These are phyloP conservation scores for Cladophialophora exuberans DNA, from an alignment of 2,329 filamentous ascomycete species.

Conservation along the genomic window DNA sequence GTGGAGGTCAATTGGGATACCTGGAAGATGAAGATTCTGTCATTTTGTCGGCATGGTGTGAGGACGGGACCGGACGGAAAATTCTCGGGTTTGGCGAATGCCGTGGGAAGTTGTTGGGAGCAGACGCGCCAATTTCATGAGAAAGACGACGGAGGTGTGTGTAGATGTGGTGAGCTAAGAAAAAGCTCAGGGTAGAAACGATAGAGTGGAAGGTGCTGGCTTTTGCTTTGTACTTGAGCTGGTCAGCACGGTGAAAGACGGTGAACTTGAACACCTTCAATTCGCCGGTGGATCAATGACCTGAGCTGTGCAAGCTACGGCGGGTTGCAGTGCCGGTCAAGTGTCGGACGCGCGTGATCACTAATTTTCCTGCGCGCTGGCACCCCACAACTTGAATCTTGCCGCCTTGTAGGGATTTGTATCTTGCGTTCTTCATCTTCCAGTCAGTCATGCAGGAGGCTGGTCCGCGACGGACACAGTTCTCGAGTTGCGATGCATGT, in stretches of 20 bases:
- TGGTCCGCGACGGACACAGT: constrained; percentile 4
- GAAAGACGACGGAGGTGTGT: not conserved
- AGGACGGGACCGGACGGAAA: constrained; percentile 7
- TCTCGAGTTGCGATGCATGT: constrained; percentile 12
- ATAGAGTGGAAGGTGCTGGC: too few relatives aligned
- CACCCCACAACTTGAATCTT: too few relatives aligned
- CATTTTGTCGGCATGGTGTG: constrained; percentile 25
- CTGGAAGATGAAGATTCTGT: constrained; percentile 25
- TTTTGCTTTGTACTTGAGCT: too few relatives aligned
- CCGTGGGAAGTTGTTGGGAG: constrained; percentile 17
- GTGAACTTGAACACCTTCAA: too few relatives aligned
- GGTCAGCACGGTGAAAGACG: too few relatives aligned
- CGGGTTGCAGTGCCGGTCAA: too few relatives aligned
- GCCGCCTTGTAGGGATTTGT: too few relatives aligned
- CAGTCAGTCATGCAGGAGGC: not conserved
- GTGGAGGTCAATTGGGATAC: constrained; percentile 15
- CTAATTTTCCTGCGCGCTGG: too few relatives aligned
- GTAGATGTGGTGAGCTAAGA: not conserved
- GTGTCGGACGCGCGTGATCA: too few relatives aligned
- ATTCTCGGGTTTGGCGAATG: constrained; percentile 27
- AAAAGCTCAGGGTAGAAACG: not conserved
- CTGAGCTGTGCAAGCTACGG: too few relatives aligned
- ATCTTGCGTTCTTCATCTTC: not conserved
- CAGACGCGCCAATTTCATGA: constrained; percentile 5
- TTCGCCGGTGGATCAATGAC: too few relatives aligned